These are phyloP conservation scores for Citrus maxima DNA, from an alignment of 345 rosid species.

Conservation along the genomic window DNA sequence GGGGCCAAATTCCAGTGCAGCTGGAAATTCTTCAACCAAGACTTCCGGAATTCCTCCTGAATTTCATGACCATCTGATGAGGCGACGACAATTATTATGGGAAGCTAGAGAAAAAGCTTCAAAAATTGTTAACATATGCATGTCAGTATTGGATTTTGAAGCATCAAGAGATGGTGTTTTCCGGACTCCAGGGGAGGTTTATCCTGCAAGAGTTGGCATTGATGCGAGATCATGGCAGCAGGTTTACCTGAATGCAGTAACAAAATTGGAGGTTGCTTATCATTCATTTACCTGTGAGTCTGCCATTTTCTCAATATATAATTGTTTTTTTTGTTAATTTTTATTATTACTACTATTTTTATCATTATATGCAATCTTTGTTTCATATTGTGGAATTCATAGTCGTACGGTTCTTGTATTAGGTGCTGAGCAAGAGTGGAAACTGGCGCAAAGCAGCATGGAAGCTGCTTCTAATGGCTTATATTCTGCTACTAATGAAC, in stretches of 20 bases:
- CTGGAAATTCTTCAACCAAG: constrained; percentile 59
- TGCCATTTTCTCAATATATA: constrained; percentile 16
- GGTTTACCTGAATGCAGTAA: constrained; percentile 56
- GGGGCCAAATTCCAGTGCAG: constrained; percentile 53
- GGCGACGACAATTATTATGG: constrained; percentile 65
- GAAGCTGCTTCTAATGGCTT: constrained; percentile 78
- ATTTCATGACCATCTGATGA: constrained; percentile 73
- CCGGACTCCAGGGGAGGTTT: constrained; percentile 50
- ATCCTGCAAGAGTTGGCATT: constrained; percentile 37
- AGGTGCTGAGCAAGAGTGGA: constrained; percentile 88
- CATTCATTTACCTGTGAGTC: constrained; percentile 80
- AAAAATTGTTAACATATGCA: constrained; percentile 60
- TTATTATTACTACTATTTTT: too few relatives aligned
- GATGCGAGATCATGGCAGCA: constrained; percentile 82
- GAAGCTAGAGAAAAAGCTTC: constrained; percentile 87
- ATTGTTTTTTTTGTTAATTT: neutral
- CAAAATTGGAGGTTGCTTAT: constrained; percentile 66
- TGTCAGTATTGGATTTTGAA: constrained; percentile 81
- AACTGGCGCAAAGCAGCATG: constrained; percentile 68
- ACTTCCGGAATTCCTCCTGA: constrained; percentile 78
- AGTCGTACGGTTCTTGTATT: constrained; percentile 18
- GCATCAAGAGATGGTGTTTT: constrained; percentile 83
- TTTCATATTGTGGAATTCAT: constrained; percentile 5
- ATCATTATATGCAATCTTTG: constrained; percentile 2
- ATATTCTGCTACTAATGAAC: constrained; percentile 72